Evolutionary conservation across 1,284 basidiomycete genomes (phyloP).

Genomic region (Ceratobasidium sp.): DNA sequence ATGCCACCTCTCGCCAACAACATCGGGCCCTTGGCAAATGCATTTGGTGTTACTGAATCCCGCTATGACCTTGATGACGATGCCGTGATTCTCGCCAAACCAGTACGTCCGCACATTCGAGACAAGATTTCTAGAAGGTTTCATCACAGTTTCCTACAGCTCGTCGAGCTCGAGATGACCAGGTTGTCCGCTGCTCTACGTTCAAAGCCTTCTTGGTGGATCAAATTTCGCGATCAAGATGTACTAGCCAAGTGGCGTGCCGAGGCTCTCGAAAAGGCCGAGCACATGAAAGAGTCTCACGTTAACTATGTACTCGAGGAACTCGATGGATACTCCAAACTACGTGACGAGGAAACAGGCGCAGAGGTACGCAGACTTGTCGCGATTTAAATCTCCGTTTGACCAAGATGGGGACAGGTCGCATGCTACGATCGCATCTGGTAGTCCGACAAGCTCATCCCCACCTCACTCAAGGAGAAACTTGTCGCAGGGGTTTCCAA

Average conservation of each 20-base stretch:
- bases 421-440: constrained; percentile 69
- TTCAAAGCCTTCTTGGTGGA: constrained; percentile 62
- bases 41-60: not conserved
- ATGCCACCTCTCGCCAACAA: not conserved
- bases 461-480: constrained; percentile 38
- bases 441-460: constrained; percentile 59
- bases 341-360: constrained; percentile 58
- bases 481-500: constrained; percentile 52
- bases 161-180: constrained; percentile 65
- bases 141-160: constrained; percentile 53
- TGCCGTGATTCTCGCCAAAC: not conserved
- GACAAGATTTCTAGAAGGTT: not conserved
- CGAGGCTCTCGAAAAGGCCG: constrained; percentile 54
- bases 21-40: constrained; percentile 6
- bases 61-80: not conserved
- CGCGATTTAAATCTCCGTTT: not conserved
- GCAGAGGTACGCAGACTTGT: constrained; percentile 55
- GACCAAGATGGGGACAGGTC: constrained; percentile 60
- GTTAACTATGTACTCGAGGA: constrained; percentile 67
- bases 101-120: constrained; percentile 1
- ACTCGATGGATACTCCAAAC: constrained; percentile 62
- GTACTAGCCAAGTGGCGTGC: constrained; percentile 57
- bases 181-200: constrained; percentile 63
- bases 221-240: constrained; percentile 53
- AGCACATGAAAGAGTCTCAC: constrained; percentile 60